A percentile compares a stretch with the other conserved stretches of the same genome.
Evolutionary conservation across 345 rosid genomes (phyloP).

Genomic region (Psidium guajava): DNA sequence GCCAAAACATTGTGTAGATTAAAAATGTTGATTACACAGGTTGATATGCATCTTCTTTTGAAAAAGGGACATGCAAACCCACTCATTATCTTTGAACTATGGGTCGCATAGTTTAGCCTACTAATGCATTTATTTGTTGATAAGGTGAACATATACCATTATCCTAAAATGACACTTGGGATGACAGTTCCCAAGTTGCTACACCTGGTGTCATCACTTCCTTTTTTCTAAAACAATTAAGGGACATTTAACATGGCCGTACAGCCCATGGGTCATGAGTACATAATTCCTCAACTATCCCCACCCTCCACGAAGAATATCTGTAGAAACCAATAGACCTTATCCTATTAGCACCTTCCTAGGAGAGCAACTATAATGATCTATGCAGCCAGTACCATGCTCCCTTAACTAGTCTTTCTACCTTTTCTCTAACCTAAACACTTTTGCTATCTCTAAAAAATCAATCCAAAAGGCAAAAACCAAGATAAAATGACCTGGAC

Average conservation of each 20-base stretch:
- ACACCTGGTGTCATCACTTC: neutral
- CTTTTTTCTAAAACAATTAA: neutral
- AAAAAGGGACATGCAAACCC: neutral
- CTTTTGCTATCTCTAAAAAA: neutral
- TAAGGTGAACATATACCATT: neutral
- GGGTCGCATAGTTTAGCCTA: neutral
- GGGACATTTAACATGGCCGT: neutral
- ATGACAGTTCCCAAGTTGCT: neutral
- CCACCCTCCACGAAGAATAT: neutral
- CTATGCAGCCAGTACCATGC: neutral
- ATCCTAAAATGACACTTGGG: neutral
- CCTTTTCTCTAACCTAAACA: neutral
- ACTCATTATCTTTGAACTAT: neutral
- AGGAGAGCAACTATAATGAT: neutral
- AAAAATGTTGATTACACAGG: neutral
- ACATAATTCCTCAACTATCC: neutral
- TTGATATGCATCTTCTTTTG: neutral
- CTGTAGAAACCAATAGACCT: neutral
- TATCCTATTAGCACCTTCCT: neutral
- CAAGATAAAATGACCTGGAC: neutral
- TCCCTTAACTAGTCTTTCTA: neutral
- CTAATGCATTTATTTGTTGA: neutral
- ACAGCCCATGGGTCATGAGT: neutral
- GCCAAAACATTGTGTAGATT: neutral
- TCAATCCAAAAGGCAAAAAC: neutral